Percentiles rank a stretch among this genome's conserved stretches.
phyloP scores from a whole-genome alignment of 768 basidiomycete genomes.

The Leccinum rimulosum region DNA sequence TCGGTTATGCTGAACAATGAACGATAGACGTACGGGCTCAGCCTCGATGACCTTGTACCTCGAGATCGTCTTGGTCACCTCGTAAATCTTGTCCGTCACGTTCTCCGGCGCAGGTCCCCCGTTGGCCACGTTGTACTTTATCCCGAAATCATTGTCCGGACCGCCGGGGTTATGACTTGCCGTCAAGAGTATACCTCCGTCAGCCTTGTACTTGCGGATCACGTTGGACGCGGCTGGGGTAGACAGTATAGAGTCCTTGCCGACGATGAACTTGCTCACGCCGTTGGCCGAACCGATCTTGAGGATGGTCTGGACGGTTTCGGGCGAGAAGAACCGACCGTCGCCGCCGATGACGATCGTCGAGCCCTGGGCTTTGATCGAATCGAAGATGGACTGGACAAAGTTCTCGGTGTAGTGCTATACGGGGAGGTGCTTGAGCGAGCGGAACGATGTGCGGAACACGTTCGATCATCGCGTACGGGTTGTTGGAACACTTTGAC shows the following conservation, averaged over 20 bases:
- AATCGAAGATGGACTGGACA: conserved; percentile 88
- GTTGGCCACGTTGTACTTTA: conserved; percentile 98
- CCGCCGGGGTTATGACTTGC: conserved; percentile 99
- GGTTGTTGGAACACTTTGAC: conserved; percentile 99
- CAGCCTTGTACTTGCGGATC: conserved; percentile 94
- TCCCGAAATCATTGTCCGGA: conserved; percentile 97
- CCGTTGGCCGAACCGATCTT: conserved; percentile 94
- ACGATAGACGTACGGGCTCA: conserved; percentile 54
- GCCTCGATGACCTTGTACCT: conserved; percentile 84
- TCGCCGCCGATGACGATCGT: conserved; percentile 97
- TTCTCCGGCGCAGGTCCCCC: conserved; percentile 97
- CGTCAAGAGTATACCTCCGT: conserved; percentile 95
- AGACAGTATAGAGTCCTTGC: conserved; percentile 88
- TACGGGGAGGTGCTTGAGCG: conserved; percentile 21
- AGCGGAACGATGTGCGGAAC: neutral
- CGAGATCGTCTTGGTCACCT: conserved; percentile 82
- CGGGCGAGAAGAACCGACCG: conserved; percentile 88
- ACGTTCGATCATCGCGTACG: conserved; percentile 44
- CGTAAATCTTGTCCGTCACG: conserved; percentile 94
- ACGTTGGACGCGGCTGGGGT: conserved; percentile 96
- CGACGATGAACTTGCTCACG: conserved; percentile 88
- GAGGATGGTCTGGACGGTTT: conserved; percentile 87
- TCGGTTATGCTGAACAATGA: no score
- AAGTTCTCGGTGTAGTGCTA: conserved; percentile 99
- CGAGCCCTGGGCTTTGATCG: conserved; percentile 74